Evolutionary conservation across 352 stramenopile species (phyloP).

Genomic region (Phytophthora fragariae): DNA sequence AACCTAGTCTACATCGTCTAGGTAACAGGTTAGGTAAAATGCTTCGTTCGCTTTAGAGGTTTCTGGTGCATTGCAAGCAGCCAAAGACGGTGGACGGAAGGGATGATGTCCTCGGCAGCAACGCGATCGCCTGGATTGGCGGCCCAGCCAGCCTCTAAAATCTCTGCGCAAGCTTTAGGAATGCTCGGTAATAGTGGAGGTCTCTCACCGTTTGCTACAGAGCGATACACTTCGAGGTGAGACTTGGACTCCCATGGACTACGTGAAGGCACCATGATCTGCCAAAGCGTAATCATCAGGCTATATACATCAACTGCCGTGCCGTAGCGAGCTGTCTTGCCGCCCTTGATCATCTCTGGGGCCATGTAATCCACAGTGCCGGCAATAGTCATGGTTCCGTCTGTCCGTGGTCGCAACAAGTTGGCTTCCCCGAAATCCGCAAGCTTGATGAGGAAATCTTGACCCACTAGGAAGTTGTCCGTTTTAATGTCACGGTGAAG

Average conservation of each 20-base stretch:
- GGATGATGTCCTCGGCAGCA: slow-evolving; percentile 77
- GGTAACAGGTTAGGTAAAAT: slow-evolving; percentile 8
- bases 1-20: slow-evolving; percentile 19
- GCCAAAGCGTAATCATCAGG: slow-evolving; percentile 89
- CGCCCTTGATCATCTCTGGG: slow-evolving; percentile 84
- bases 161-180: slow-evolving; percentile 71
- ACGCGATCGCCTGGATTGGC: slow-evolving; percentile 78
- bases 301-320: slow-evolving; percentile 87
- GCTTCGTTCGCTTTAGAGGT: slow-evolving; percentile 73
- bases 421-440: slow-evolving; percentile 89
- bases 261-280: slow-evolving; percentile 83
- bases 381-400: slow-evolving; percentile 88
- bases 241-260: slow-evolving; percentile 80
- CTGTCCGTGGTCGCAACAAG: slow-evolving; percentile 73
- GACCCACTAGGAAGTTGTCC: slow-evolving; percentile 84
- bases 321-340: slow-evolving; percentile 82
- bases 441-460: slow-evolving; percentile 84
- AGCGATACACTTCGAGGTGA: slow-evolving; percentile 85
- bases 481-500: slow-evolving; percentile 90
- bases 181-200: slow-evolving; percentile 76
- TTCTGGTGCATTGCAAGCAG: slow-evolving; percentile 82
- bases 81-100: slow-evolving; percentile 81
- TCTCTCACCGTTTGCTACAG: slow-evolving; percentile 74
- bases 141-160: slow-evolving; percentile 78
- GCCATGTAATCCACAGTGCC: slow-evolving; percentile 90